Evolutionary conservation across 2,329 filamentous ascomycete species (phyloP).

Genomic region (Drechslera avenae): DNA sequence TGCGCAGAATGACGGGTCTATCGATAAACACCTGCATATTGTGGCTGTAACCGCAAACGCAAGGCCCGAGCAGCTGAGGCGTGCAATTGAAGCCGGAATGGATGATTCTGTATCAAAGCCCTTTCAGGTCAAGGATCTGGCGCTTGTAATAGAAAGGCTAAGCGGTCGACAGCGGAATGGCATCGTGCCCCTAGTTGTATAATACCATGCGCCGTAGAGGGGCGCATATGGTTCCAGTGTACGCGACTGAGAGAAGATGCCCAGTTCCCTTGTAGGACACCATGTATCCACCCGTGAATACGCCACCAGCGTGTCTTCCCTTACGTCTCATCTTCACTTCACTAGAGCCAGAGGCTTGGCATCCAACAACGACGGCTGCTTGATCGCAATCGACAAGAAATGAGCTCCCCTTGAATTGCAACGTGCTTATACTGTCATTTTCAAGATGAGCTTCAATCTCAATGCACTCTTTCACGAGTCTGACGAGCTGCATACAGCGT

Average conservation of each 20-base stretch:
- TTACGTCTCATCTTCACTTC: not conserved
- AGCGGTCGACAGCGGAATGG: not conserved
- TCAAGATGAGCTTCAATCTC: conserved; percentile 14
- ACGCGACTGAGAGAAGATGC: too few relatives aligned
- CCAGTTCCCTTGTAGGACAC: too few relatives aligned
- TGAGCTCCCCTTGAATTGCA: too few relatives aligned
- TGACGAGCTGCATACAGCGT: not conserved
- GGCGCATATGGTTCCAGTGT: not conserved
- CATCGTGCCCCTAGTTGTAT: not conserved
- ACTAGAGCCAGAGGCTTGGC: not conserved
- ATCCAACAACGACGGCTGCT: not conserved
- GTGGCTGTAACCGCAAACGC: conserved; percentile 39
- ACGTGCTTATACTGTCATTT: not conserved
- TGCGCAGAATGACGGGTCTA: conserved; percentile 14
- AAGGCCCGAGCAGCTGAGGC: conserved; percentile 30
- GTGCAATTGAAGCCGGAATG: conserved; percentile 7
- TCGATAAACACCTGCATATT: conserved; percentile 23
- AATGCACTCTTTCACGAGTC: conserved; percentile 11
- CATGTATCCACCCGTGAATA: not conserved
- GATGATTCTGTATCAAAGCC: conserved; percentile 8
- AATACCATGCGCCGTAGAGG: not conserved
- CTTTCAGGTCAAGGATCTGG: conserved; percentile 1
- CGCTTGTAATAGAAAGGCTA: conserved; percentile 2
- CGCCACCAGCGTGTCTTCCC: not conserved
- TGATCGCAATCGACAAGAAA: not conserved